Percentiles rank a stretch among this genome's conserved stretches.
Evolutionary conservation across 306 rosid genomes (phyloP).

Genomic region (Canavalia gladiata): DNA sequence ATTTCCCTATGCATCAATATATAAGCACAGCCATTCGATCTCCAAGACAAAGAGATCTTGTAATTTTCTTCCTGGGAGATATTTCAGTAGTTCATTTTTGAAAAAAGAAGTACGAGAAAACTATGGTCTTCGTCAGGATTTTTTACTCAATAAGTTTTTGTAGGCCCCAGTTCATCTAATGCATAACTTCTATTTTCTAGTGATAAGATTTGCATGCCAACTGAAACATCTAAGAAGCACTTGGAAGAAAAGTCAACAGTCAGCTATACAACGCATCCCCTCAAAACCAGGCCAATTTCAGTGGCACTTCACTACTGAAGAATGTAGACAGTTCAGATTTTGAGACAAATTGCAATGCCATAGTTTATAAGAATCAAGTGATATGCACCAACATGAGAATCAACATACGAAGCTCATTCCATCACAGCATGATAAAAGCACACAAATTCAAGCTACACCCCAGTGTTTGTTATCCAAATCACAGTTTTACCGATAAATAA

Average conservation of each 20-base stretch:
- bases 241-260: background rate
- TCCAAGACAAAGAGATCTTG: background rate
- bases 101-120: background rate
- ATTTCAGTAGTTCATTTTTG: conserved; percentile 16
- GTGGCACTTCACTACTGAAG: background rate
- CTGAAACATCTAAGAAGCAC: conserved; percentile 19
- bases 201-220: conserved; percentile 2
- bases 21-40: conserved; percentile 13
- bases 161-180: background rate
- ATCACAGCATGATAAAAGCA: conserved; percentile 7
- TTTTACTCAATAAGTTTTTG: background rate
- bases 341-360: background rate
- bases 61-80: conserved; percentile 17
- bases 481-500: background rate
- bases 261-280: background rate
- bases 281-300: background rate
- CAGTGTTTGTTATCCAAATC: background rate
- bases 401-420: conserved; percentile 12
- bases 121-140: background rate
- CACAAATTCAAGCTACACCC: background rate
- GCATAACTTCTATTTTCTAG: background rate
- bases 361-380: background rate
- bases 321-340: background rate
- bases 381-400: conserved; percentile 20
- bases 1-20: background rate